Percentiles rank a stretch among this genome's conserved stretches.
Evolutionary conservation across 228 moss, liverwort and hornwort genomes (phyloP).

Genomic region (Sphagnum magellanicum): DNA sequence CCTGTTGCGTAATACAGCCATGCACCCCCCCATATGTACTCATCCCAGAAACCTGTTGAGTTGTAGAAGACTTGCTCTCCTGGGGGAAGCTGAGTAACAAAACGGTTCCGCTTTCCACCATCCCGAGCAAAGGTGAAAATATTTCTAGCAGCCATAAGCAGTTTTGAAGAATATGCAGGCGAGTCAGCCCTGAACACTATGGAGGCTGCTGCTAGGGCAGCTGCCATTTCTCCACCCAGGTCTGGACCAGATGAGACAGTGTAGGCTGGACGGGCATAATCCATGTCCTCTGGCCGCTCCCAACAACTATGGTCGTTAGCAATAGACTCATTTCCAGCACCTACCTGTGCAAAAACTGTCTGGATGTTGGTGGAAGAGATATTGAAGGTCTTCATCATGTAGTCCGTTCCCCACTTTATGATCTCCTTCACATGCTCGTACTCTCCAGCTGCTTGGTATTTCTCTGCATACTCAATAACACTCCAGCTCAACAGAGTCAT

Average conservation of each 20-base stretch:
- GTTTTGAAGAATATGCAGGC: conserved; percentile 26
- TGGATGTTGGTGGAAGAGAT: conserved; percentile 19
- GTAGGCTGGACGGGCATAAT: conserved; percentile 38
- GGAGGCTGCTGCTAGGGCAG: conserved; percentile 72
- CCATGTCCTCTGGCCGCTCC: conserved; percentile 77
- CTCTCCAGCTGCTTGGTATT: conserved; percentile 53
- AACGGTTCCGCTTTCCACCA: conserved; percentile 5
- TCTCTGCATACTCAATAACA: conserved; percentile 71
- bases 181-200: conserved; percentile 60
- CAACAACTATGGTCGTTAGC: conserved; percentile 82
- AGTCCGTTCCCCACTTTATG: conserved; percentile 85
- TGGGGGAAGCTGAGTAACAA: background rate
- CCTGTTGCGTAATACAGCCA: conserved; percentile 82
- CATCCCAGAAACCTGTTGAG: conserved; percentile 43
- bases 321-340: conserved; percentile 12
- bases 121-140: conserved; percentile 22
- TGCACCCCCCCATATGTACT: conserved; percentile 72
- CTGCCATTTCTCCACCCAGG: conserved; percentile 84
- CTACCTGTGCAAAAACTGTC: conserved; percentile 70
- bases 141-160: conserved; percentile 39
- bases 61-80: conserved; percentile 29
- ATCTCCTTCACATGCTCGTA: conserved; percentile 48
- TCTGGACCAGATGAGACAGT: conserved; percentile 62
- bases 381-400: conserved; percentile 68
- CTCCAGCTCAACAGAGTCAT: conserved; percentile 89